Evolutionary conservation across 2,329 filamentous ascomycete species (phyloP), one percentile per base, ranked within the genome.

Genomic region (Exophiala spinifera): DNA sequence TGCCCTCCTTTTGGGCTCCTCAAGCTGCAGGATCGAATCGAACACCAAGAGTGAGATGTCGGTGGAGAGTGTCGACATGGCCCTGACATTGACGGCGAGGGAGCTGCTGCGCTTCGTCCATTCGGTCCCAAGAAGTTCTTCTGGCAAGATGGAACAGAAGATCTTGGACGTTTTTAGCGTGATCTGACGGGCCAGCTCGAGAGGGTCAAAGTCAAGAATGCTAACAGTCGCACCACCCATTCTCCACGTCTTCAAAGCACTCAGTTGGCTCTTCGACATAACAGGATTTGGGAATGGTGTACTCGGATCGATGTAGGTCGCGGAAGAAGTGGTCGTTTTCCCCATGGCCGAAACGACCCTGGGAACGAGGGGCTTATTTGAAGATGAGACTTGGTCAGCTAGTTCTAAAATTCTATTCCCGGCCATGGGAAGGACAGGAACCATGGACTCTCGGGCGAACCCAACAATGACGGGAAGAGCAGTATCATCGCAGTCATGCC

Each of bases 1-100:
- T 1, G 94, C 92, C 21, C 94, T 84, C 76, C 92, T 95, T 81
- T 97, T 97, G 21, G 87, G 85, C 68, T 97, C 94, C n/a, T 88
- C 81, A 53, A 90, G 81, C 52, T 89, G 84, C 13, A 99, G 80
- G 64, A 99, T 95, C 0, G 89, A 95, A 68, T 97, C 92, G 0
- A 90, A 88, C 10, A 99, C 94, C 36, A 97, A 76, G 66, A 96
- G 94, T 3, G 92, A 91, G 15, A 99, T 76, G 61, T 96, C 91
- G 0, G 91, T 99, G 2, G 92, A 95, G 37, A 99, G 77, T 0
- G 87, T 86, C 1, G 91, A 94, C 89, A 97, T 95, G 4, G 90
- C 89, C 68, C 92, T 89, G 59, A 99, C 92, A 61, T 97, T 96
- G 36, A 88, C 85, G 1, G 91, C 89, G 56, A 87, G 83, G 0